A percentile compares a stretch with the other conserved stretches of the same genome.
phyloP scores from a whole-genome alignment of 2,329 filamentous ascomycete species.

The Aureobasidium lini region DNA sequence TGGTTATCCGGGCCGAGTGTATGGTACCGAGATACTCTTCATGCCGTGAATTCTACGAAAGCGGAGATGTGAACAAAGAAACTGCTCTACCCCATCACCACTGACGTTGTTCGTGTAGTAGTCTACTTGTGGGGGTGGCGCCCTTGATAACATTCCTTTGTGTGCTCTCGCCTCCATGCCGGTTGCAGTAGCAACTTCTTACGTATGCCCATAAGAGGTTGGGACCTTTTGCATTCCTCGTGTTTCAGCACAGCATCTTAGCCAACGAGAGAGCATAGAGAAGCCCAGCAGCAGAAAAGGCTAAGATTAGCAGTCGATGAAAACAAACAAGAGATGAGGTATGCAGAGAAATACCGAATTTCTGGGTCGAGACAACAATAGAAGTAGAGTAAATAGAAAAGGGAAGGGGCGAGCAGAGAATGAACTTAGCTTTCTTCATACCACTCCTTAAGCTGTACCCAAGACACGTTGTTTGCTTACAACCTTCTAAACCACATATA shows the following conservation, averaged over 20 bases:
- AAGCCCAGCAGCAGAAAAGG: not conserved
- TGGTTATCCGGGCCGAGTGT: not conserved
- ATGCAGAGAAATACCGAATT: not conserved
- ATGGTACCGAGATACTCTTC: not conserved
- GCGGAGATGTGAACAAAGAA: constrained; percentile 1
- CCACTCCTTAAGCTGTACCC: not conserved
- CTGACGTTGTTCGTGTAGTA: not conserved
- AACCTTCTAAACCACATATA: not conserved
- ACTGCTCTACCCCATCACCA: not conserved
- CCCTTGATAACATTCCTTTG: constrained; percentile 1
- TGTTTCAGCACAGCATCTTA: not conserved
- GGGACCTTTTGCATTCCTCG: not conserved
- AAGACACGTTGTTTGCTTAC: not conserved
- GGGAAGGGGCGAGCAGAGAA: not conserved
- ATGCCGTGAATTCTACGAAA: not conserved
- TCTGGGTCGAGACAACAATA: not conserved
- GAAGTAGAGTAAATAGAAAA: not conserved
- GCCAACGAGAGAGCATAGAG: not conserved
- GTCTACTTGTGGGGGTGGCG: not conserved
- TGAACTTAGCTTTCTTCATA: not conserved
- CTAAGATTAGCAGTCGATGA: not conserved
- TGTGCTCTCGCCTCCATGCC: not conserved
- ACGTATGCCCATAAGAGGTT: not conserved
- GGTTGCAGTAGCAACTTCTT: constrained; percentile 2
- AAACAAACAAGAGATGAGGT: constrained; percentile 8